Percentiles rank a stretch among this genome's conserved stretches.
Conservation (phyloP, 1,284 basidiomycete genomes). For the Ceratobasidium sp. region DNA sequence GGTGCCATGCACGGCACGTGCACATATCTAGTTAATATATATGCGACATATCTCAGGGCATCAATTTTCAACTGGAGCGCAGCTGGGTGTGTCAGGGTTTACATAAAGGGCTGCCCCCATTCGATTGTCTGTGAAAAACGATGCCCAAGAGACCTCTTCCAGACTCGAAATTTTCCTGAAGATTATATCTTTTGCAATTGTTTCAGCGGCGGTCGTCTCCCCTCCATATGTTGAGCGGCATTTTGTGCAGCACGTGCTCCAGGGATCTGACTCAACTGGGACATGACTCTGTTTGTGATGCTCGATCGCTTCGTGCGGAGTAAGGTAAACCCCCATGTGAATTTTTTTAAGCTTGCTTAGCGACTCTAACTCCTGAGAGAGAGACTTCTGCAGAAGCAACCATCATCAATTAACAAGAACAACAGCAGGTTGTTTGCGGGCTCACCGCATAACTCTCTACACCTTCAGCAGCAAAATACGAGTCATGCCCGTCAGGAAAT, state of each 20-base stretch:
- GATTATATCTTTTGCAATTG: not conserved
- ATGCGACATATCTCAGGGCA: too few species aligned
- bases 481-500: conserved; percentile 10
- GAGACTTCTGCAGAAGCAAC: not conserved
- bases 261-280: not conserved
- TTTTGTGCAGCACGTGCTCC: not conserved
- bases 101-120: not conserved
- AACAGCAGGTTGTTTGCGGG: not conserved
- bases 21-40: too few species aligned
- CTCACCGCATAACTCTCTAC: conserved; percentile 16
- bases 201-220: not conserved
- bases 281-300: not conserved
- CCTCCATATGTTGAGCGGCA: not conserved
- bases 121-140: conserved; percentile 14
- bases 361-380: not conserved
- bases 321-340: conserved; percentile 24
- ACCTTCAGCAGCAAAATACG: conserved; percentile 24
- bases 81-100: too few species aligned
- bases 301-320: conserved; percentile 17
- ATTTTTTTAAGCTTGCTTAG: not conserved
- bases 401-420: too few species aligned
- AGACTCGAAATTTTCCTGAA: not conserved
- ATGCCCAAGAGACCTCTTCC: conserved; percentile 7
- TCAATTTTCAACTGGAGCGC: too few species aligned
- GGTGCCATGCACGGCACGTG: too few species aligned